Percentiles rank a stretch among this genome's conserved stretches.
Conservation (phyloP, 2,329 filamentous ascomycete genomes). For the Cladosporium sp. region DNA sequence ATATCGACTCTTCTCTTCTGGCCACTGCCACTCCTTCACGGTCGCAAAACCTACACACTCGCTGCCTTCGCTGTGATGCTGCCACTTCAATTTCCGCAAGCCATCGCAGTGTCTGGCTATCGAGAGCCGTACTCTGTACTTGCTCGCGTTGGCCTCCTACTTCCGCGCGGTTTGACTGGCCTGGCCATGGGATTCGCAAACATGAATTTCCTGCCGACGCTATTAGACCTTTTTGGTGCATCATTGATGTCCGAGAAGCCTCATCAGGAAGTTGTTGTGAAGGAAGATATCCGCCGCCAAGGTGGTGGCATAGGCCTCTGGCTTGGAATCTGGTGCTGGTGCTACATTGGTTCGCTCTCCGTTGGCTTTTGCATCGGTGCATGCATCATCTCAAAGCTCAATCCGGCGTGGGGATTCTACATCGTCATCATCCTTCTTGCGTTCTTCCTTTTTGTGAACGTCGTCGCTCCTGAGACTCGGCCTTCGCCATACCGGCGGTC, state of each 20-base stretch:
- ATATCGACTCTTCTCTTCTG: conserved; percentile 70
- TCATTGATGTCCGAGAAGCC: conserved; percentile 72
- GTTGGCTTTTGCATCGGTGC: conserved; percentile 74
- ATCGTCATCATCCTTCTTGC: conserved; percentile 69
- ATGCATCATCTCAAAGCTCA: conserved; percentile 63
- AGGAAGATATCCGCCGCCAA: conserved; percentile 69
- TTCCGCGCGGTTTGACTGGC: conserved; percentile 67
- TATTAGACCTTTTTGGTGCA: conserved; percentile 75
- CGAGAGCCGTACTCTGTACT: conserved; percentile 58
- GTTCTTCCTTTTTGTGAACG: conserved; percentile 67
- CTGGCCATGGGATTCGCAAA: conserved; percentile 72
- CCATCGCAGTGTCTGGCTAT: conserved; percentile 61
- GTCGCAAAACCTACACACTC: conserved; percentile 75
- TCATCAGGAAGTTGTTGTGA: conserved; percentile 69
- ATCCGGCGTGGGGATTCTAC: conserved; percentile 76
- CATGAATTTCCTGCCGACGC: conserved; percentile 72
- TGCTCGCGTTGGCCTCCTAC: conserved; percentile 64
- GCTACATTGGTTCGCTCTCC: conserved; percentile 70
- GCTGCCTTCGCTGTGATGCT: conserved; percentile 68
- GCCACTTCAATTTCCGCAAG: conserved; percentile 75
- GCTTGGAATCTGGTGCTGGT: conserved; percentile 78
- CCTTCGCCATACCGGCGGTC: conserved; percentile 69
- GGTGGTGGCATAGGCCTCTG: conserved; percentile 80
- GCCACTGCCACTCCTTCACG: conserved; percentile 74
- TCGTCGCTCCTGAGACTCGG: conserved; percentile 71